Evolutionary conservation across 371 early-diverging fungal genomes (phyloP).

Genomic region (Globomyces sp.): DNA sequence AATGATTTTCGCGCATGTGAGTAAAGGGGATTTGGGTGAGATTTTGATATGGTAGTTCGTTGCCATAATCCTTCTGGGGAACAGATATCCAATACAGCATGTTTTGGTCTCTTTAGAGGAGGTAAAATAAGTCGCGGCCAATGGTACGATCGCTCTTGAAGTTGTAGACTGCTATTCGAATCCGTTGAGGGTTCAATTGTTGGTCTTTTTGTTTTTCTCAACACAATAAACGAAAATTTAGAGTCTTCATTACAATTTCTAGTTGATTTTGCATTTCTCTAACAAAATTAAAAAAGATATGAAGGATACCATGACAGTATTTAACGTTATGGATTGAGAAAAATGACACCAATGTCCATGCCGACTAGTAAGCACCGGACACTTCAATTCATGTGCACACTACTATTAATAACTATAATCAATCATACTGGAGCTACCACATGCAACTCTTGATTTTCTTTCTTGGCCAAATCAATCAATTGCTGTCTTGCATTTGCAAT

Average conservation of each 20-base stretch:
- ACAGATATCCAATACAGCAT: conserved; percentile 33
- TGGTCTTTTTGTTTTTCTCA: conserved; percentile 39
- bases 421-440: conserved; percentile 65
- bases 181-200: not conserved
- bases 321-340: conserved; percentile 70
- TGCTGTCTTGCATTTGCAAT: conserved; percentile 71
- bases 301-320: not conserved
- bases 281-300: not conserved
- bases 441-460: conserved; percentile 36
- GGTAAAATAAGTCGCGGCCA: conserved; percentile 31
- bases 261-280: conserved; percentile 62
- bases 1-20: conserved; percentile 25
- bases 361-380: conserved; percentile 62
- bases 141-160: conserved; percentile 1
- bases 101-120: conserved; percentile 29
- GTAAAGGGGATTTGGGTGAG: conserved; percentile 19
- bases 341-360: conserved; percentile 77
- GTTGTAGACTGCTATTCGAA: not conserved
- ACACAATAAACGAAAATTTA: conserved; percentile 76
- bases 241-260: conserved; percentile 70
- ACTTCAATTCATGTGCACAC: conserved; percentile 74
- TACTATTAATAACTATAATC: conserved; percentile 26
- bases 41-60: conserved; percentile 18
- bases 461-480: conserved; percentile 47
- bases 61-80: conserved; percentile 18